Base-by-base conservation (phyloP, 2,329 filamentous ascomycete genomes). In the Alternaria metachromatica region DNA sequence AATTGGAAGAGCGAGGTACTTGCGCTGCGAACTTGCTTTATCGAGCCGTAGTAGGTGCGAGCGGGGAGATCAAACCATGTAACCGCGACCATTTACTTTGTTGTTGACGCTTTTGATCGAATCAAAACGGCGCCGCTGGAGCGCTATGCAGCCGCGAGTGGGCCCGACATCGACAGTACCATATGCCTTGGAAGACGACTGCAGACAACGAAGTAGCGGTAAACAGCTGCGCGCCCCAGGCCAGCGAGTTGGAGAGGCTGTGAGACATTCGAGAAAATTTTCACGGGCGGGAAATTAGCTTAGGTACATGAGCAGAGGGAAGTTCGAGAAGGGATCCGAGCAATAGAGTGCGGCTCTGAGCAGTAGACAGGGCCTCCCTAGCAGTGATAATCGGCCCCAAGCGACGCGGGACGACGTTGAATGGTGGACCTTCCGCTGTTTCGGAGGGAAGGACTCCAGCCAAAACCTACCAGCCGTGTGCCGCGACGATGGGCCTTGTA, bases 261-360 rank as follows among this genome's bases (percentile, higher is more conserved):
- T 75, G 73, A 78, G 77, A 78, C 75, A 71, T 60, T 64, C 51
- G 65, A 59, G 62, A 70, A 76, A 76, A 72, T 78, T 78, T 76
- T 72, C 66, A 66, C 70, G 54, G 67, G 63, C 68, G 75, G 77
- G 78, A 80, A 70, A 80, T 80, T 78, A 71, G 63, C 43, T 62
- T 71, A 71, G 66, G 67, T 71, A 68, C 71, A 65, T 69, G 60
- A 54, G 64, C 68, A 60, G 66, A 66, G 66, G 65, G 66, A 64
- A 68, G 67, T 65, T 60, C 66, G 55, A 62, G 60, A 70, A 68
- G 64, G 69, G 76, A 72, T 73, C 75, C 71, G 72, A 74, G 75
- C 76, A 67, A 68, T 65, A 67, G 68, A 67, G 75, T 78, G 77
- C 76, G 76, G 76, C 76, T 78, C 76, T 76, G 70, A 70, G 63